Percentiles rank a stretch among this genome's conserved stretches.
Conservation (phyloP, 257 asterid species). For the Coffea canephora region DNA sequence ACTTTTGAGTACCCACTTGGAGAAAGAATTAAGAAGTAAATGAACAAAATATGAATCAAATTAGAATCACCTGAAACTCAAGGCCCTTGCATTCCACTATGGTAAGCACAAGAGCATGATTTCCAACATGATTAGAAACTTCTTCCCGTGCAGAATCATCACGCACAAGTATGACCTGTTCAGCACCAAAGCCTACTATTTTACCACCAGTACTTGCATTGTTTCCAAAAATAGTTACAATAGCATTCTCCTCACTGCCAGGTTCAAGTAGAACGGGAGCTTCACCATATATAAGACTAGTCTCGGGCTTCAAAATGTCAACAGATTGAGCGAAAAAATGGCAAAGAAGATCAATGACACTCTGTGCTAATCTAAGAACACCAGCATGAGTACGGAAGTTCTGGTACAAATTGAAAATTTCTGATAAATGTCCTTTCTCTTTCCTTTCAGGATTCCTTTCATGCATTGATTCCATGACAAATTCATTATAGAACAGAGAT, state of each 20-base stretch:
- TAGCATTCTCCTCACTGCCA: conserved; percentile 49
- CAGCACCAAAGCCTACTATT: conserved; percentile 64
- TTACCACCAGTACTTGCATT: conserved; percentile 32
- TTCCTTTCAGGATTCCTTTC: conserved; percentile 22
- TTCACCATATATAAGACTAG: conserved; percentile 60
- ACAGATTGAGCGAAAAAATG: conserved; percentile 56
- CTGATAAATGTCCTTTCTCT: conserved; percentile 51
- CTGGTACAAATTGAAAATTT: conserved; percentile 43
- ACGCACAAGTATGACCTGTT: conserved; percentile 62
- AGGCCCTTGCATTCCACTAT: conserved; percentile 73
- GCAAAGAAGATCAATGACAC: conserved; percentile 51
- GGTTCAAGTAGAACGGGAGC: conserved; percentile 58
- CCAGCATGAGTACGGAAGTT: conserved; percentile 72
- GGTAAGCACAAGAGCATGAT: conserved; percentile 57
- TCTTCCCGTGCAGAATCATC: conserved; percentile 47
- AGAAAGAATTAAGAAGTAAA: not conserved
- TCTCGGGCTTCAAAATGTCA: conserved; percentile 55
- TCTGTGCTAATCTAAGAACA: conserved; percentile 64
- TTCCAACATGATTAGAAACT: conserved; percentile 39
- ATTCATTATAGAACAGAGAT: conserved; percentile 56
- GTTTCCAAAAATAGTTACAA: conserved; percentile 50
- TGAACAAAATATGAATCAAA: not conserved
- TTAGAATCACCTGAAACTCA: conserved; percentile 54
- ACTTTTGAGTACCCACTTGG: no score
- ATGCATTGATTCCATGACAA: conserved; percentile 33